phyloP scores from a whole-genome alignment of 2,329 filamentous ascomycete species.

The Sporothrix pseudoabietina region DNA sequence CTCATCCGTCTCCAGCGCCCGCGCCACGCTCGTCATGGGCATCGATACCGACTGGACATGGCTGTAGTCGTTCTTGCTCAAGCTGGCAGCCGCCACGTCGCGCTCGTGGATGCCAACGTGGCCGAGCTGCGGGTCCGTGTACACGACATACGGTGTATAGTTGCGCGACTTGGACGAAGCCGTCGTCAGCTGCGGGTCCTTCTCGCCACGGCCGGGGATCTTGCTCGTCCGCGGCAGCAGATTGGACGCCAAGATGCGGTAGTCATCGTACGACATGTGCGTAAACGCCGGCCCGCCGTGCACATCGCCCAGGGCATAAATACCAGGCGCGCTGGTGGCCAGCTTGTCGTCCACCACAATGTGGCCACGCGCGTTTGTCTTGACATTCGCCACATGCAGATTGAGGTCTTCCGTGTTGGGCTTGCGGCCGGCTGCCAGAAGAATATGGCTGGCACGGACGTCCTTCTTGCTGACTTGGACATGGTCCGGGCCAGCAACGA shows the following conservation, averaged over 20 bases:
- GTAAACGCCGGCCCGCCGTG: constrained; percentile 58
- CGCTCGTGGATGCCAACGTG: constrained; percentile 53
- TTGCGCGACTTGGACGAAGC: constrained; percentile 38
- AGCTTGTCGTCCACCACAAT: constrained; percentile 50
- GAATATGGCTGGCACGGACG: constrained; percentile 50
- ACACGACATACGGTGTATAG: constrained; percentile 53
- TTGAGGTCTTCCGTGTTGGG: constrained; percentile 54
- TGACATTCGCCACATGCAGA: constrained; percentile 46
- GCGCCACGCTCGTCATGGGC: constrained; percentile 55
- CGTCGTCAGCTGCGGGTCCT: constrained; percentile 32
- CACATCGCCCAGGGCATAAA: constrained; percentile 56
- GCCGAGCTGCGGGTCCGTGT: constrained; percentile 57
- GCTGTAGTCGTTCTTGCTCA: constrained; percentile 26
- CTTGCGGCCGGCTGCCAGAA: constrained; percentile 53
- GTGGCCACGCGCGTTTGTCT: constrained; percentile 47
- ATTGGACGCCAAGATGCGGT: constrained; percentile 53
- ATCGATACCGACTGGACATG: constrained; percentile 50
- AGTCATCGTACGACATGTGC: constrained; percentile 60
- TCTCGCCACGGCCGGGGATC: constrained; percentile 30
- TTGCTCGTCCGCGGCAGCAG: constrained; percentile 40
- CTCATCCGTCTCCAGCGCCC: constrained; percentile 55
- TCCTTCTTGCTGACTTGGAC: constrained; percentile 28
- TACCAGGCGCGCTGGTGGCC: constrained; percentile 45
- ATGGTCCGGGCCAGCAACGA: neutral
- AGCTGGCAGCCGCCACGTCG: constrained; percentile 37